phyloP scores from a whole-genome alignment of 2,329 filamentous ascomycete species.

The Xylaria sp. region DNA sequence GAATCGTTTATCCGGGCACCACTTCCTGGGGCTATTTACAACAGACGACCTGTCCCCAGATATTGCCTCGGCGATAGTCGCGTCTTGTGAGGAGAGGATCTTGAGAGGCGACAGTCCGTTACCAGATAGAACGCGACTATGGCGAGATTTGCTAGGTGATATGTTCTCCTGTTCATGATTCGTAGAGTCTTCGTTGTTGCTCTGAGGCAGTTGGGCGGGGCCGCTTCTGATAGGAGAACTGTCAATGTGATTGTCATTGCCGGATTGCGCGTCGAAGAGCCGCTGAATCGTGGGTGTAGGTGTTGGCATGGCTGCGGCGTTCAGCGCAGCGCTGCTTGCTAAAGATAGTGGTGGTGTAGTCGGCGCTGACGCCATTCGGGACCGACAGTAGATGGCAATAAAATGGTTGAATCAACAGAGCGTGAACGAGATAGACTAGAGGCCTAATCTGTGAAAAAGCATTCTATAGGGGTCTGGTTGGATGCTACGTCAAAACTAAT shows the following conservation, averaged over 20 bases:
- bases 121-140: slow-evolving; percentile 63
- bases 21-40: slow-evolving; percentile 47
- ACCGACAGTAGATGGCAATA: not conserved
- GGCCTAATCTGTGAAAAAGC: slow-evolving; percentile 10
- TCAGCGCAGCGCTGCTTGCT: slow-evolving; percentile 7
- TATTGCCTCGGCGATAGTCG: slow-evolving; percentile 35
- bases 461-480: slow-evolving; percentile 5
- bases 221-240: not conserved
- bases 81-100: slow-evolving; percentile 50
- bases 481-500: not conserved
- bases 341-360: slow-evolving; percentile 23
- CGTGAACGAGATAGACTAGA: not conserved
- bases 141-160: slow-evolving; percentile 54
- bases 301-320: slow-evolving; percentile 4
- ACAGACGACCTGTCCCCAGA: slow-evolving; percentile 30
- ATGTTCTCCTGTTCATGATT: slow-evolving; percentile 52
- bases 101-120: slow-evolving; percentile 63
- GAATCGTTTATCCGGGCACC: slow-evolving; percentile 62
- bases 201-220: not conserved
- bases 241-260: not conserved
- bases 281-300: slow-evolving; percentile 22
- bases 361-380: slow-evolving; percentile 22
- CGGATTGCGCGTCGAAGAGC: slow-evolving; percentile 8
- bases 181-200: slow-evolving; percentile 19
- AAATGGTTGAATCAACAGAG: slow-evolving; percentile 3